These are phyloP conservation scores for Epipyxis sp. DNA, from an alignment of 108 stramenopile species.

Conservation along the genomic window DNA sequence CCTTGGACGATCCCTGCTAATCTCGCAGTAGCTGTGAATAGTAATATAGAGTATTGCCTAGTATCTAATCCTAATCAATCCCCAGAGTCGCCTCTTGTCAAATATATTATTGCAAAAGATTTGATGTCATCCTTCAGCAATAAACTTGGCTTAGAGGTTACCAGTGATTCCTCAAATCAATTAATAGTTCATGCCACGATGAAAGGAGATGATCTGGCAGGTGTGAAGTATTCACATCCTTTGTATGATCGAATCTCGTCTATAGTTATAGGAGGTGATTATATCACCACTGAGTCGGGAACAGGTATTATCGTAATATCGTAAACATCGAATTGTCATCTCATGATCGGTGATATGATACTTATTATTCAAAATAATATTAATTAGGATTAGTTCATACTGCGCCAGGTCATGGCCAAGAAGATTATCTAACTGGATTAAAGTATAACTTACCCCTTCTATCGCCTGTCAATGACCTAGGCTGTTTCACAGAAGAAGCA, in stretches of 20 bases:
- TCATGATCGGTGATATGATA: too few species aligned
- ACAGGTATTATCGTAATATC: too few species aligned
- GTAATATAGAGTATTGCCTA: slow-evolving; percentile 71
- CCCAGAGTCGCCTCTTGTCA: slow-evolving; percentile 21
- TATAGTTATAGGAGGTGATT: slow-evolving; percentile 86
- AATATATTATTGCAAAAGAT: not conserved
- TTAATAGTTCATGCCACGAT: slow-evolving; percentile 54
- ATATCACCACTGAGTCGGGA: slow-evolving; percentile 95
- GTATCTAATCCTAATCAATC: not conserved
- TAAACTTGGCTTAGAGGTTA: not conserved
- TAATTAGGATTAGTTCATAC: slow-evolving; percentile 99
- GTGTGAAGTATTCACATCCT: slow-evolving; percentile 43
- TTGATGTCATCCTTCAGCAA: not conserved
- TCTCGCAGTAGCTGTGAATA: slow-evolving; percentile 88
- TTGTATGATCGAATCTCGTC: slow-evolving; percentile 33
- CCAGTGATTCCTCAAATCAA: not conserved
- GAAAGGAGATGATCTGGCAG: slow-evolving; percentile 57
- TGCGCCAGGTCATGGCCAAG: slow-evolving; percentile 97
- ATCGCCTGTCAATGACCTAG: slow-evolving; percentile 77
- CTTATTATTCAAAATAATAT: too few species aligned
- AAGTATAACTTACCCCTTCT: slow-evolving; percentile 50
- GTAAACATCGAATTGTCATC: too few species aligned
- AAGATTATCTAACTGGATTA: slow-evolving; percentile 84
- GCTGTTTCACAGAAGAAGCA: slow-evolving; percentile 86
- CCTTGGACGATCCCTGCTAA: slow-evolving; percentile 98